Conservation (phyloP, 2,329 filamentous ascomycete species). For the Aspergillus fumigatiaffinis region DNA sequence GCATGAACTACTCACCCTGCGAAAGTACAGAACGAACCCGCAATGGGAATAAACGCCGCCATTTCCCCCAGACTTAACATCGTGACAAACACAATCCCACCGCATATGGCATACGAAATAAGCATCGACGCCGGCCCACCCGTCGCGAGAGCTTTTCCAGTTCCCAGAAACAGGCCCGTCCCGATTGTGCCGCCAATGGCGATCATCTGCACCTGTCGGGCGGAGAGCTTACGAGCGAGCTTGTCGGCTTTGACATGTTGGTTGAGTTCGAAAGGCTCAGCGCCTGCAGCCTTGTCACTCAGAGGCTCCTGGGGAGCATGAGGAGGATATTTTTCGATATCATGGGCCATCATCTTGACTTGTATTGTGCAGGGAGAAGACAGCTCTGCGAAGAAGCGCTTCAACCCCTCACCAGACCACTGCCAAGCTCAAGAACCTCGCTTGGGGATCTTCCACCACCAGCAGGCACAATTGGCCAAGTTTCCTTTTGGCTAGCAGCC, state of each 20-base stretch:
- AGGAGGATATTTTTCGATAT: slow-evolving; percentile 23
- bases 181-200: slow-evolving; percentile 48
- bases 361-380: too few relatives aligned
- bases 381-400: not conserved
- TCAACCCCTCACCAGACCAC: not conserved
- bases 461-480: too few relatives aligned
- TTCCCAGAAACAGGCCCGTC: slow-evolving; percentile 61
- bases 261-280: slow-evolving; percentile 8
- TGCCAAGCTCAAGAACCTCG: not conserved
- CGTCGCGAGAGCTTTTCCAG: slow-evolving; percentile 56
- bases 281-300: slow-evolving; percentile 10
- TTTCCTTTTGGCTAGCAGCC: not conserved
- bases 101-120: slow-evolving; percentile 55
- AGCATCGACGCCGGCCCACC: slow-evolving; percentile 59
- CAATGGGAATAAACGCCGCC: slow-evolving; percentile 55
- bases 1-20: slow-evolving; percentile 39
- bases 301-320: not conserved
- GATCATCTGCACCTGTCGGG: slow-evolving; percentile 66
- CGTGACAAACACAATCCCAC: slow-evolving; percentile 55
- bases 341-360: slow-evolving; percentile 15
- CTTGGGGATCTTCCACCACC: not conserved
- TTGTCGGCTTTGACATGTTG: slow-evolving; percentile 39
- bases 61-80: slow-evolving; percentile 60
- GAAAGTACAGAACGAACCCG: slow-evolving; percentile 54
- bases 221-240: slow-evolving; percentile 53